Base-by-base conservation (phyloP, 495 filamentous ascomycete species). In the Penicillium soppii region DNA sequence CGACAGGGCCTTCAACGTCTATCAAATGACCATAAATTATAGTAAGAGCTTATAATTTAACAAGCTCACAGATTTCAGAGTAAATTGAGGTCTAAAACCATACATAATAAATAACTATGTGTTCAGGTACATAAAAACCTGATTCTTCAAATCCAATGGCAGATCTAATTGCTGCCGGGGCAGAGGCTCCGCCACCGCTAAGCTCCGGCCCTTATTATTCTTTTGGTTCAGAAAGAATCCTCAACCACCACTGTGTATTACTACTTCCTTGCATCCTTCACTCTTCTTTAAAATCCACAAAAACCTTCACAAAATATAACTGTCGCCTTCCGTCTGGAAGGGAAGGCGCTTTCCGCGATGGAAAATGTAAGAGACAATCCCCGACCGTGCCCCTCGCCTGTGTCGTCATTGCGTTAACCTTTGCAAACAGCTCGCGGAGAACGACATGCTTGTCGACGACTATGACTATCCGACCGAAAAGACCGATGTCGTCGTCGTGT, bases 401-500 rank as follows among this genome's bases (percentile, higher is more conserved):
- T 54, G 57, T 59, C 52, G 57, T 57, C 58, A 58, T 61, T 61
- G 53, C 37, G 44, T 60, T 68, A 66, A 68, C 60, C 54, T 39
- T n/a, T 49, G 33, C 47, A 47, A 16, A 35, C 35, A 77, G 74
- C 67, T 71, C 58, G 54, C 67, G 58, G 72, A 77, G 58, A 71
- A 65, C 67, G 79, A 87, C 54, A 87, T 90, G 87, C 74, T 85
- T 60, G 75, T 90, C 55, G 88, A 90, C 59, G 75, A 84, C 19
- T 85, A 85, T 51, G 84, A 87, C 53, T 84, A 85, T 65, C 76
- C 83, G 53, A 81, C 84, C 71, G 94, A 95, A 67, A 86, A 88
- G 65, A 85, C 89, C 47, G 85, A 92, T 67, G 85, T 92, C 58
- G 86, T 89, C 52, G 88, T 89, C 68, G 95, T 97, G 69, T 86